These are phyloP conservation scores for Mangifera indica DNA, from an alignment of 345 rosid species.

Conservation along the genomic window DNA sequence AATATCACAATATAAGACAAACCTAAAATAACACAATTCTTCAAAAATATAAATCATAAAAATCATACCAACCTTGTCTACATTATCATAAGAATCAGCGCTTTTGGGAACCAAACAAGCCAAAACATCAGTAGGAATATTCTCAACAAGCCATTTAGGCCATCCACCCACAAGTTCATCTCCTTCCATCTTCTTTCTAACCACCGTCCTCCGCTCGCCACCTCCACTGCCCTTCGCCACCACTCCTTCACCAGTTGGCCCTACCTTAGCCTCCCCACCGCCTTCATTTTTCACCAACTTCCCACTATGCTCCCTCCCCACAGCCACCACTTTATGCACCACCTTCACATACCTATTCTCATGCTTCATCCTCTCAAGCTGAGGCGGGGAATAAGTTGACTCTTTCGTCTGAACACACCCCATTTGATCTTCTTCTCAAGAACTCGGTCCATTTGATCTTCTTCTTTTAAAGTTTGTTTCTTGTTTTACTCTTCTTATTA, in stretches of 20 bases:
- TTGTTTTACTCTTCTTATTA: background rate
- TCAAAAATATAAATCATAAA: background rate
- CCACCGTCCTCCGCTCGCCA: constrained; percentile 14
- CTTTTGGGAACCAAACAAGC: constrained; percentile 52
- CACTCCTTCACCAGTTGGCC: constrained; percentile 13
- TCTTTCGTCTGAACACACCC: constrained; percentile 41
- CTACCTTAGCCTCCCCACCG: background rate
- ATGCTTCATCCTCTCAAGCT: constrained; percentile 26
- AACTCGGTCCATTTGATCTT: background rate
- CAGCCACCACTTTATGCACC: constrained; percentile 9
- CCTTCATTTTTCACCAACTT: constrained; percentile 21
- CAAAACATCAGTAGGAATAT: constrained; percentile 47
- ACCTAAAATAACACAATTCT: background rate
- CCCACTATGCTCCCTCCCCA: constrained; percentile 8
- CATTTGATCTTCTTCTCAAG: constrained; percentile 25
- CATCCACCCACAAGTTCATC: constrained; percentile 59
- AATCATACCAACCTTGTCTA: constrained; percentile 48
- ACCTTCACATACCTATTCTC: constrained; percentile 28
- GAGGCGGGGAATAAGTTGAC: constrained; percentile 23
- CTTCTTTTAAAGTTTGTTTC: background rate
- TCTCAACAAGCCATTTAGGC: constrained; percentile 78
- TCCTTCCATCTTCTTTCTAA: constrained; percentile 39
- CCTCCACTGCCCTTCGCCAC: constrained; percentile 3
- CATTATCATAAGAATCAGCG: constrained; percentile 70
- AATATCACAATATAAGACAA: no score